Percentiles rank a stretch among this genome's conserved stretches.
These are phyloP conservation scores for Suillus alpinus DNA, from an alignment of 768 basidiomycete genomes.

Conservation along the genomic window DNA sequence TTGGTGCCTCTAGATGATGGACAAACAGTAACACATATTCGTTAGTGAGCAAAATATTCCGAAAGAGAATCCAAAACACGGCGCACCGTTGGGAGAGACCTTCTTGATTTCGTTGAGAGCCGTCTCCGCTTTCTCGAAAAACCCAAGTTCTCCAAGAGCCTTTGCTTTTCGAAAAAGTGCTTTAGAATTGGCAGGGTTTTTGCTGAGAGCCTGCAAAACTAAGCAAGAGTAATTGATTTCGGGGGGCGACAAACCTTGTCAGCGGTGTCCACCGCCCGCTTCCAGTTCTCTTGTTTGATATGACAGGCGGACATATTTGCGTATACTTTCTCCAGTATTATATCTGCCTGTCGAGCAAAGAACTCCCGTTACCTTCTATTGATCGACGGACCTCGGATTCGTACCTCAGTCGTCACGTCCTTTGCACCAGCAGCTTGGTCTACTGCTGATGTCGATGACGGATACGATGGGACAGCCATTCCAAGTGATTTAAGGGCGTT, in stretches of 20 bases:
- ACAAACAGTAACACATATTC: not conserved
- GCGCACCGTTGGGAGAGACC: slow-evolving; percentile 59
- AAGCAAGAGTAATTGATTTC: not conserved
- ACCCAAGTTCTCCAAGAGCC: slow-evolving; percentile 73
- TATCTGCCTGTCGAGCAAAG: slow-evolving; percentile 53
- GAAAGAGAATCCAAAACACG: not conserved
- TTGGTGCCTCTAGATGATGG: slow-evolving; percentile 44
- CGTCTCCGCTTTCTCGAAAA: slow-evolving; percentile 67
- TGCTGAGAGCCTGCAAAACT: slow-evolving; percentile 57
- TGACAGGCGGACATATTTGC: slow-evolving; percentile 86
- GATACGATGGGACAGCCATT: slow-evolving; percentile 19
- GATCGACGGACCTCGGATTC: slow-evolving; percentile 6
- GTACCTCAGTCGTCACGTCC: slow-evolving; percentile 67
- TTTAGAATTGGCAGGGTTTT: slow-evolving; percentile 75
- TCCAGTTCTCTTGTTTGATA: slow-evolving; percentile 77
- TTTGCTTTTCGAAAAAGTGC: slow-evolving; percentile 81
- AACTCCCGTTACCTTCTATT: not conserved
- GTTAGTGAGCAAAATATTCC: not conserved
- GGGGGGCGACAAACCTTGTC: slow-evolving; percentile 52
- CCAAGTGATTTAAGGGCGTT: slow-evolving; percentile 56
- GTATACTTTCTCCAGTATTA: slow-evolving; percentile 77
- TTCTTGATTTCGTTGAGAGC: slow-evolving; percentile 63
- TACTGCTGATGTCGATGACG: slow-evolving; percentile 15
- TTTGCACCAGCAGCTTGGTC: slow-evolving; percentile 30
- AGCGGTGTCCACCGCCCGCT: slow-evolving; percentile 75